Evolutionary conservation across 352 stramenopile genomes (phyloP), one percentile per base, ranked within the genome.

Genomic region (Phytophthora chlamydospora): DNA sequence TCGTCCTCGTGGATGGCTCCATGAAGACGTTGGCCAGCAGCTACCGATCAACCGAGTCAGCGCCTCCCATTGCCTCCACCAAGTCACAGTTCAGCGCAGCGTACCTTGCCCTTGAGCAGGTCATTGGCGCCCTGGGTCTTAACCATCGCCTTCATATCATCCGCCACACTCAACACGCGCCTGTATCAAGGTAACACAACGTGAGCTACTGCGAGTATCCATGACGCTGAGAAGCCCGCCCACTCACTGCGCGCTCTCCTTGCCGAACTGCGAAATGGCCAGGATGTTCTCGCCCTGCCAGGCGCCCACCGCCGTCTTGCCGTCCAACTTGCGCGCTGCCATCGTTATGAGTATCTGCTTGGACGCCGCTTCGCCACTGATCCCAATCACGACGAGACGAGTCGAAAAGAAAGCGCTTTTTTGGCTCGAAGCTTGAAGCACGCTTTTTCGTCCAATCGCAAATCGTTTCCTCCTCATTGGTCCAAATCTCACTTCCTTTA

Each of bases 11-110:
- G 39, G 93, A 99, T 19, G 97, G 96, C 83, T 99, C 98, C 73
- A 98, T 99, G 73, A 99, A 99, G 33, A 99, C 89, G 29, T 94
- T 98, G 11, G 91, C 96, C 42, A 99, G 75, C 33, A 99, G 75
- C 76, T 94, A 69, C 53, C 54, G 35, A 49, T 29, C 17, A 59
- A 35, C 10, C 47, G 9, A 24, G 4, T 32, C 40, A 60, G 13
- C 24, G 24, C 24, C 3, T 29, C 24, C 24, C 4, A 32, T 24
- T 5, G 41, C 11, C 16, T 38, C 3, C 12, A 5, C 46, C 6
- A 51, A 36, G 1, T 35, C 16, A 14, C 21, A n/a, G 21, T 41
- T 14, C 19, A 60, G 11, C 47, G 6, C 24, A 44, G 12, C 52
- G 45, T 53, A 93, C 84, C 68, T 93, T 95, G 46, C 87, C 85